Evolutionary conservation across 768 basidiomycete species (phyloP).

Genomic region (Cystobasidium tubakii): DNA sequence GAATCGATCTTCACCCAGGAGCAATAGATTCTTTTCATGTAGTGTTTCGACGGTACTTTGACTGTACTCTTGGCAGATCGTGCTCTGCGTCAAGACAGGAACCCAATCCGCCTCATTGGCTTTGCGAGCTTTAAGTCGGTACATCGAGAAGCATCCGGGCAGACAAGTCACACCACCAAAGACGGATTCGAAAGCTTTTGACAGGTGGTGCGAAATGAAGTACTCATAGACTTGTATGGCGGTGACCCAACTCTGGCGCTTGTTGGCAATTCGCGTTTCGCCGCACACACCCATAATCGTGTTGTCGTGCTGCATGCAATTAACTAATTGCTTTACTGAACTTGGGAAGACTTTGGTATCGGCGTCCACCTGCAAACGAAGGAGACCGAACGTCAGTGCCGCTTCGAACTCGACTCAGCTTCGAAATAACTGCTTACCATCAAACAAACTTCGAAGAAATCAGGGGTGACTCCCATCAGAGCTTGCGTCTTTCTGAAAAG

Average conservation of each 20-base stretch:
- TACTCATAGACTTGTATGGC: slow-evolving; percentile 97
- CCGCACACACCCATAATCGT: slow-evolving; percentile 99
- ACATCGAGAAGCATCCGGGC: slow-evolving; percentile 99
- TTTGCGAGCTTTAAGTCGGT: slow-evolving; percentile 88
- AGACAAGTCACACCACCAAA: slow-evolving; percentile 99
- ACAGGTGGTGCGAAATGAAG: slow-evolving; percentile 96
- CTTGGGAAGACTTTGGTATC: slow-evolving; percentile 93
- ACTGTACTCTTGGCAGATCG: slow-evolving; percentile 95
- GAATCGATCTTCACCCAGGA: slow-evolving; percentile 98
- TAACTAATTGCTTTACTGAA: slow-evolving; percentile 82
- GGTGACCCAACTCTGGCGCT: slow-evolving; percentile 96
- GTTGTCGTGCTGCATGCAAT: slow-evolving; percentile 97
- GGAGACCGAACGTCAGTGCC: slow-evolving; percentile 19
- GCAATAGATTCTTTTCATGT: slow-evolving; percentile 93
- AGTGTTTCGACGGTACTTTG: slow-evolving; percentile 87
- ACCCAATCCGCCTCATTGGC: slow-evolving; percentile 89
- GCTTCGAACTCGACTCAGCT: slow-evolving; percentile 24
- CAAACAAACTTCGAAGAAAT: slow-evolving; percentile 92
- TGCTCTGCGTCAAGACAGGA: slow-evolving; percentile 90
- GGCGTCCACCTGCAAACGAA: slow-evolving; percentile 73
- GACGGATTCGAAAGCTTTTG: slow-evolving; percentile 97
- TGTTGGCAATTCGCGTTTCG: slow-evolving; percentile 97
- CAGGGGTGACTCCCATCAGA: slow-evolving; percentile 97
- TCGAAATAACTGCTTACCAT: slow-evolving; percentile 63
- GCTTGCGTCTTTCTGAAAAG: slow-evolving; percentile 92